These are phyloP conservation scores for Syncephalis fuscata DNA, from an alignment of 371 early-diverging fungal species.

Conservation along the genomic window DNA sequence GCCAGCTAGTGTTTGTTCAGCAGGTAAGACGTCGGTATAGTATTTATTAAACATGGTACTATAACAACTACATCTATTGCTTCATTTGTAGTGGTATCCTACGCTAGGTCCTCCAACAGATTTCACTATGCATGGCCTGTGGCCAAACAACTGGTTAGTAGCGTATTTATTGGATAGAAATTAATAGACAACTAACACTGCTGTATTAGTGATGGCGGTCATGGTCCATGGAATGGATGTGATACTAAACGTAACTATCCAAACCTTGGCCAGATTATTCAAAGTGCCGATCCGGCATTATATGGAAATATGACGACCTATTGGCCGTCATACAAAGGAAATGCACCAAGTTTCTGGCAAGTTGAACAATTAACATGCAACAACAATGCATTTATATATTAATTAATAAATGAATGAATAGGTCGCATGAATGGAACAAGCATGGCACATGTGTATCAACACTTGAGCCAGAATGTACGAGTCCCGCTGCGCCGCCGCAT, in stretches of 20 bases:
- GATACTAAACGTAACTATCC: constrained; percentile 34
- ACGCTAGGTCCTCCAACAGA: constrained; percentile 24
- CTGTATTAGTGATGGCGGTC: constrained; percentile 21
- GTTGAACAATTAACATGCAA: neutral
- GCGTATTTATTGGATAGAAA: too few relatives aligned
- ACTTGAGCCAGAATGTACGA: constrained; percentile 22
- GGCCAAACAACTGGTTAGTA: constrained; percentile 53
- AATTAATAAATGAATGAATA: neutral
- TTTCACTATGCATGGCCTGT: constrained; percentile 61
- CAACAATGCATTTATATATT: neutral
- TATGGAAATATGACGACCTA: constrained; percentile 2
- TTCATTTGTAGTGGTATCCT: constrained; percentile 30
- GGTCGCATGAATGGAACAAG: constrained; percentile 30
- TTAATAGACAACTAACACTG: too few relatives aligned
- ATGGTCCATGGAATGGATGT: constrained; percentile 42
- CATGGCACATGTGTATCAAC: constrained; percentile 35
- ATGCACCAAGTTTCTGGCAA: constrained; percentile 15
- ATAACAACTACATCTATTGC: too few relatives aligned
- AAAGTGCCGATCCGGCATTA: neutral
- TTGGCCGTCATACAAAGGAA: constrained; percentile 20
- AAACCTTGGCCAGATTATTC: neutral
- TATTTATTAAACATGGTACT: too few relatives aligned
- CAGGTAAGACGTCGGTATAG: constrained; percentile 1
- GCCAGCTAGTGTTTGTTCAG: constrained; percentile 37
- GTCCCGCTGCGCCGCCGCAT: constrained; percentile 13